Evolutionary conservation across 2,329 filamentous ascomycete species (phyloP).

Genomic region (Neonectria faginata): DNA sequence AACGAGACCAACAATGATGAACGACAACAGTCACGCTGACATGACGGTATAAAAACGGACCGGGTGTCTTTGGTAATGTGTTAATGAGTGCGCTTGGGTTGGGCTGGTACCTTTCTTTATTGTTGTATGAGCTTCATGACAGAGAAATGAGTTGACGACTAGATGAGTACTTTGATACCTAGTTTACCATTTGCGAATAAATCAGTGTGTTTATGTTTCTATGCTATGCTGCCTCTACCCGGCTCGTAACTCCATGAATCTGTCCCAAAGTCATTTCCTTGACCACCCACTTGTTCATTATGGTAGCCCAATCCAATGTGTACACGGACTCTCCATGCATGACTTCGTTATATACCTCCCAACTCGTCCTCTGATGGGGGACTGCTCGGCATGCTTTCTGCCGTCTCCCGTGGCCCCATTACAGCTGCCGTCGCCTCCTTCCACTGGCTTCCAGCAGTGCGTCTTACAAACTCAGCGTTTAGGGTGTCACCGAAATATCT

Average conservation of each 20-base stretch:
- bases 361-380: constrained; percentile 29
- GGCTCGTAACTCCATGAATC: constrained; percentile 28
- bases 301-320: constrained; percentile 19
- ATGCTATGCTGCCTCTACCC: constrained; percentile 18
- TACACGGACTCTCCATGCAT: constrained; percentile 1
- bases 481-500: constrained; percentile 76
- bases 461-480: constrained; percentile 71
- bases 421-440: constrained; percentile 42
- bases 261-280: constrained; percentile 16
- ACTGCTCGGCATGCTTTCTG: constrained; percentile 31
- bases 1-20: constrained; percentile 19
- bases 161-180: constrained; percentile 14
- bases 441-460: constrained; percentile 67
- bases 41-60: neutral
- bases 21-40: neutral
- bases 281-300: constrained; percentile 24
- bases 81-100: constrained; percentile 1
- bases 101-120: constrained; percentile 22
- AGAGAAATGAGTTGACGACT: constrained; percentile 4
- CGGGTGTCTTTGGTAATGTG: neutral
- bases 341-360: constrained; percentile 16
- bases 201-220: constrained; percentile 11
- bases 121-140: constrained; percentile 16
- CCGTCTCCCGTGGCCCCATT: constrained; percentile 29
- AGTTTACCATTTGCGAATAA: constrained; percentile 23